Evolutionary conservation across 208 protist genomes (phyloP), one percentile per base, ranked within the genome.

Genomic region (Plasmodiophora brassicae): DNA sequence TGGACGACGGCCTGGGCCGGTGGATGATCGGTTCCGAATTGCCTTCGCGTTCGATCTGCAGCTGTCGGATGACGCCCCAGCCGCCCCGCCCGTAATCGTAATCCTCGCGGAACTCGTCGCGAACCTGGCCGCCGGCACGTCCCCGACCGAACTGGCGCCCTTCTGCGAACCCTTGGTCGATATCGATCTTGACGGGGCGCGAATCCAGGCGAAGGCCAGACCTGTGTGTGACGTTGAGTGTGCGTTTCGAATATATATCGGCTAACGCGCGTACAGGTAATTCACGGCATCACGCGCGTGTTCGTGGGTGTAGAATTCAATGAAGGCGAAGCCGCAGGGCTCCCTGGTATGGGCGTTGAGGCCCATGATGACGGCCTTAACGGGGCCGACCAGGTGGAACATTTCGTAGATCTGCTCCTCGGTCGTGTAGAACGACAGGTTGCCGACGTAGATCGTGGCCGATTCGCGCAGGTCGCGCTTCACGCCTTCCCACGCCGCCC

Each of bases 271-370:
- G 71, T 91, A 95, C n/a, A 97, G 53, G 71, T 94, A 96, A 83
- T 93, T 92, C 85, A 98, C 94, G 71, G 96, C 96, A 50, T 95
- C 90, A 88, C 94, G 94, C 0, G 97, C 97, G 88, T 96, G 96
- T 44, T 91, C 88, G 72, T 94, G 91, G 14, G 92, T 91, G 92
- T 98, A 96, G 90, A 94, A 96, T 71, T 99, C 97, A 43, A 99
- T 94, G 93, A 99, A 99, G 92, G 97, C 98, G 90, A 99, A 99
- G 5, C 98, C 98, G 90, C 98, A 99, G 1, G 98, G 98, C 0
- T 96, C 98, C 71, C 95, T 95, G 8, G 93, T 95, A 5, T 92
- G 54, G 35, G 96, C 93, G 89, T 98, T 97, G 25, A 99, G 93
- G 39, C 98, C 98, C 96, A 99, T 98, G 22, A 99, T 94, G 44